phyloP scores from a whole-genome alignment of 2,329 filamentous ascomycete species.

The Coccinonectria pachysandricola region DNA sequence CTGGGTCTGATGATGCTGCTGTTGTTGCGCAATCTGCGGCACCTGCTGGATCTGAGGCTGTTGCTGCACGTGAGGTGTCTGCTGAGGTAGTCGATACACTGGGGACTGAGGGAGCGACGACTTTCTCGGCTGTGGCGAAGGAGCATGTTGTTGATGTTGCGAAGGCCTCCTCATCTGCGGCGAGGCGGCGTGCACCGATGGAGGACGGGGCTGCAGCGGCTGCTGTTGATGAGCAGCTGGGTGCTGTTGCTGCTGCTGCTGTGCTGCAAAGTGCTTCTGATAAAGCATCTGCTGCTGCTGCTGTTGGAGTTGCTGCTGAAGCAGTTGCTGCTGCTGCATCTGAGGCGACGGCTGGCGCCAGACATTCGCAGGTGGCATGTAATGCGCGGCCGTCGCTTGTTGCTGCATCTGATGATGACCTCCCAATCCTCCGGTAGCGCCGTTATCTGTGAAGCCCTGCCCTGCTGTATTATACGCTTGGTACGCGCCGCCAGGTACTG shows the following conservation, averaged over 20 bases:
- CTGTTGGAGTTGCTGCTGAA: slow-evolving; percentile 20
- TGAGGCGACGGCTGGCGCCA: slow-evolving; percentile 28
- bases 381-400: slow-evolving; percentile 15
- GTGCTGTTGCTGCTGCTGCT: slow-evolving; percentile 26
- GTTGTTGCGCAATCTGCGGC: slow-evolving; percentile 7
- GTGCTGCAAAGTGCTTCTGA: slow-evolving; percentile 18
- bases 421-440: neutral
- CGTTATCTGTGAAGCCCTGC: slow-evolving; percentile 7
- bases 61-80: slow-evolving; percentile 8
- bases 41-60: slow-evolving; percentile 8
- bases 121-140: slow-evolving; percentile 14
- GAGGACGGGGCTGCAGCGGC: no score
- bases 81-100: slow-evolving; percentile 11
- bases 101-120: slow-evolving; percentile 13
- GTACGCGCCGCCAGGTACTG: slow-evolving; percentile 11
- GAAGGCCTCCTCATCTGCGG: slow-evolving; percentile 13
- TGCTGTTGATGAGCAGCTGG: neutral
- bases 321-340: slow-evolving; percentile 17
- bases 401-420: slow-evolving; percentile 14
- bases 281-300: slow-evolving; percentile 22
- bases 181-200: slow-evolving; percentile 18
- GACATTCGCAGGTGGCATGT: slow-evolving; percentile 17
- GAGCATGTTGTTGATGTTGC: slow-evolving; percentile 7
- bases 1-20: slow-evolving; percentile 4
- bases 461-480: slow-evolving; percentile 14